Base-by-base conservation (phyloP, 179 eudicot species). In the Patellifolia procumbens region DNA sequence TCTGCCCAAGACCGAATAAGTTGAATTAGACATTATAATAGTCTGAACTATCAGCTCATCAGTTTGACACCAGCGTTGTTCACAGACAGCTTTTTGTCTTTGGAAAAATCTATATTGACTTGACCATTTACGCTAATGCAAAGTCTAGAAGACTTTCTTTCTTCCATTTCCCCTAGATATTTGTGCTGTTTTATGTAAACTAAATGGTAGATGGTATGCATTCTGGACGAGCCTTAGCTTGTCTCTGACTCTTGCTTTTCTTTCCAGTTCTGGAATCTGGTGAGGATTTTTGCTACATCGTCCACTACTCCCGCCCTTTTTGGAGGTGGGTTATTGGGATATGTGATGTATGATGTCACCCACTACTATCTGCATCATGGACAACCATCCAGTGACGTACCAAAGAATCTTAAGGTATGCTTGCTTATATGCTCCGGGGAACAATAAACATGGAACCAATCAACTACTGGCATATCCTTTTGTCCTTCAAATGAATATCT, bases 331-430 rank as follows among this genome's bases (percentile, higher is more conserved):
- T 80, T 94, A 74, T 74, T 94, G 66, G 98, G 98, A 58, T 94
- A 94, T 80, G 97, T 94, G 67, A 87, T 92, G 83, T 94, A 94
- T 62, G 98, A 94, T 45, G 89, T 92, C 52, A 94, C 98, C 74
- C 98, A 94, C 82, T 94, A 92, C 83, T 94, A 92, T 78, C n/a
- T n/a, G n/a, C n/a, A n/a, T n/a, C n/a, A n/a, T n/a, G n/a, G n/a
- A n/a, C n/a, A n/a, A n/a, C n/a, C 97, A 62, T 68, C 83, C 20
- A 76, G 78, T 58, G 85, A 77, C 45, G 71, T 86, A 19, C 90
- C 92, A 35, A 87, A 85, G 79, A 74, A 81, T 78, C 88, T 91
- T 31, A 93, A 93, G 98, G 98, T 91, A 83, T 81, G 69, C 72
- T 16, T 72, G 43, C 68, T 52, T 43, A 58, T 80, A 64, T 58